These are phyloP conservation scores for Plasmodium gallinaceum DNA, from an alignment of 169 alveolate genomes.

Conservation along the genomic window DNA sequence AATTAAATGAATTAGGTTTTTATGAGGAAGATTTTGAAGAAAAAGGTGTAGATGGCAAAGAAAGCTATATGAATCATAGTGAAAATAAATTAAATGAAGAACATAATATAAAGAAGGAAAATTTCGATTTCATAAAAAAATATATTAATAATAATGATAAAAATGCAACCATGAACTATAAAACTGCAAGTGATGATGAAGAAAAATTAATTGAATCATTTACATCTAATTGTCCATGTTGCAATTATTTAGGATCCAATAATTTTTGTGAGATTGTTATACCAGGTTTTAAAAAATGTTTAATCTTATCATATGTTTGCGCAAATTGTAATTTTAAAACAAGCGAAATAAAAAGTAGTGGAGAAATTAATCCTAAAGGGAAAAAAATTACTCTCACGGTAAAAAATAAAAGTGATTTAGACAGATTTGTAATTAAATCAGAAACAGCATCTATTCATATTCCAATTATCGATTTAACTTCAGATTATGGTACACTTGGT, in stretches of 20 bases:
- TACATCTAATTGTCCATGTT: constrained; percentile 87
- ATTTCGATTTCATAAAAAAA: constrained; percentile 70
- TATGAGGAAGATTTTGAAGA: constrained; percentile 80
- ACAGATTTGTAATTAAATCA: constrained; percentile 95
- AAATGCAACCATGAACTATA: constrained; percentile 22
- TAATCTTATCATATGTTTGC: constrained; percentile 95
- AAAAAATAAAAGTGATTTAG: constrained; percentile 90
- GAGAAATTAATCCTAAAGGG: constrained; percentile 95
- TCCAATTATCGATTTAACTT: constrained; percentile 95
- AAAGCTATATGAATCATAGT: neutral
- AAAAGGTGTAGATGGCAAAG: constrained; percentile 25
- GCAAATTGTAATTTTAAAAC: constrained; percentile 95
- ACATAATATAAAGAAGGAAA: constrained; percentile 51
- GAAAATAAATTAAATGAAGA: constrained; percentile 10
- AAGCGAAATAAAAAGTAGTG: constrained; percentile 97
- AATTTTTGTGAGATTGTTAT: constrained; percentile 94
- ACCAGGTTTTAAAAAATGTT: constrained; percentile 97
- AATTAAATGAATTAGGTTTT: constrained; percentile 89
- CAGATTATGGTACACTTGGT: constrained; percentile 90
- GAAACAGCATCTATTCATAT: constrained; percentile 94
- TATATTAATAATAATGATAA: constrained; percentile 30
- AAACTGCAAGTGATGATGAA: constrained; percentile 48
- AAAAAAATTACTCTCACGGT: constrained; percentile 89
- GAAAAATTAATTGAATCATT: constrained; percentile 70
- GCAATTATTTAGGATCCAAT: constrained; percentile 88